Base-by-base conservation (phyloP, 495 filamentous ascomycete genomes). In the Hyaloscypha bicolor region DNA sequence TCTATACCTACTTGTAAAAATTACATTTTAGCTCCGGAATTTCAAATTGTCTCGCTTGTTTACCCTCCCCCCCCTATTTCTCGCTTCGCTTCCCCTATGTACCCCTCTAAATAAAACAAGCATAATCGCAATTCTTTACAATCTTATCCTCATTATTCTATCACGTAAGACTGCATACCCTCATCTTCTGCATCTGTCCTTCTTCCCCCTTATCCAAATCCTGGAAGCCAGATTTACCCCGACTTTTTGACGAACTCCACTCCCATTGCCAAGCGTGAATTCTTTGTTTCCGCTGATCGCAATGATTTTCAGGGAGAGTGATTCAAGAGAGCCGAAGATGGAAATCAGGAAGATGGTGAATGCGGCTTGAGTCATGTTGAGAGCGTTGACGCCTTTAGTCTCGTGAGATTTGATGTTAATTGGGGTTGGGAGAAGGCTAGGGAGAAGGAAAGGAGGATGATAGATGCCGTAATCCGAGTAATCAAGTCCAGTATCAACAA, bases 381-480 rank as follows among this genome's bases (percentile, higher is more conserved):
- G 51, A 29, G 51, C 51, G 19, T 29, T 29, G 19, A 53, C 51
- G 6, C 51, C 51, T 53, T 1, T 2, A 53, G 22, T 53, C 19
- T 53, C 16, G 22, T 53, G 8, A 5, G 51, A 53, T 6, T 53
- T 6, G 51, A 16, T n/a, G 19, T 11, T n/a, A 29, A 53, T n/a
- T n/a, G 1, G 51, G 51, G 16, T 53, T 2, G 9, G 51, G 19
- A 6, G 16, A 53, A 53, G 51, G 12, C 11, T 48, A 12, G 42
- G 42, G 51, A 4, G 6, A 53, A 21, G 51, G 51, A 53, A 5
- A 6, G 22, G 16, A n/a, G 19, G 6, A 6, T 53, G 51, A 8
- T 0, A 6, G 51, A 25, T 58, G 32, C 55, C 29, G 19, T 59
- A 59, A 21, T 59, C 56, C 30, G 56, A 59, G 56, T 33, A 59